These are phyloP conservation scores for Chondrostereum purpureum DNA, from an alignment of 1,284 basidiomycete species.

Conservation along the genomic window DNA sequence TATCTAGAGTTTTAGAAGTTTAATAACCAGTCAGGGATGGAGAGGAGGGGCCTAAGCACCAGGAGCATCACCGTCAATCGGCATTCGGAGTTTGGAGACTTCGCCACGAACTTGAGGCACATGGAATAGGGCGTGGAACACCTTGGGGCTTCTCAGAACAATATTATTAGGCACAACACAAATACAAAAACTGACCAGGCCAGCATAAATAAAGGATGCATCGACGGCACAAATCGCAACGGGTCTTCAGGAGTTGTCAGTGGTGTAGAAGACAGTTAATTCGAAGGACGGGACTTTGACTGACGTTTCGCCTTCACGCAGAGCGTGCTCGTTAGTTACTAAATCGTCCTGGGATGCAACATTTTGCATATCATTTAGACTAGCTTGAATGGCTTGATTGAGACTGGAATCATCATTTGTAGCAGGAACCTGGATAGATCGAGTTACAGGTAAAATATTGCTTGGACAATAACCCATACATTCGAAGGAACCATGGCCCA, in stretches of 20 bases:
- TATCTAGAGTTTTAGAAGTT: conserved; percentile 28
- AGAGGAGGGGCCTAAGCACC: conserved; percentile 21
- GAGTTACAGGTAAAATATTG: background rate
- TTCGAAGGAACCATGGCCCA: conserved; percentile 67
- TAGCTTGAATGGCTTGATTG: conserved; percentile 17
- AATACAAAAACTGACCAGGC: conserved; percentile 30
- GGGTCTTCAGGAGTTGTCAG: no score
- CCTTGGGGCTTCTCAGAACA: conserved; percentile 18
- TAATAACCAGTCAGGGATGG: background rate
- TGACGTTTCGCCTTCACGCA: no score
- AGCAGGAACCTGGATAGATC: conserved; percentile 6
- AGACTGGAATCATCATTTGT: conserved; percentile 15
- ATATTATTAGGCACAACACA: conserved; percentile 1
- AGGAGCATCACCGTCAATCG: conserved; percentile 22
- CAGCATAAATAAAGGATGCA: conserved; percentile 46
- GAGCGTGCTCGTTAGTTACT: no score
- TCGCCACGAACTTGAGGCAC: conserved; percentile 59
- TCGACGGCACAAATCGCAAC: conserved; percentile 56
- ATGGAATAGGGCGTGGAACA: conserved; percentile 57
- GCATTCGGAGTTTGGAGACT: conserved; percentile 41
- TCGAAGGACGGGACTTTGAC: no score
- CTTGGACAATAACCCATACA: conserved; percentile 26
- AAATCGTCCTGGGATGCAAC: conserved; percentile 33
- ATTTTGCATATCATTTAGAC: conserved; percentile 29
- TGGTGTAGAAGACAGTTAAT: no score